Percentiles rank a stretch among this genome's conserved stretches.
Evolutionary conservation across 805 yeast genomes (phyloP).

Genomic region (Lachancea lanzarotensis): DNA sequence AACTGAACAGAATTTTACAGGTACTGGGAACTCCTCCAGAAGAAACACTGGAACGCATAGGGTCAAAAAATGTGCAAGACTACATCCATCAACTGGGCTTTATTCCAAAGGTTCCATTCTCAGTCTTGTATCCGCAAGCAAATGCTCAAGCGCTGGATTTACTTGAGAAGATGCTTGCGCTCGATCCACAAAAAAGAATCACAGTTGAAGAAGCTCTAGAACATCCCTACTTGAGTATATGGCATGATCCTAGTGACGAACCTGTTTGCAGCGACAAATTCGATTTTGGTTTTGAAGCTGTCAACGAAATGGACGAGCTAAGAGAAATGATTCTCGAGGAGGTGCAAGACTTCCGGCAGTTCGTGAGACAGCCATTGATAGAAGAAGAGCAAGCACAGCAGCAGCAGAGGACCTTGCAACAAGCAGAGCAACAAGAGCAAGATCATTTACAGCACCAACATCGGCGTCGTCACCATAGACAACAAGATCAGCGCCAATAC

Average conservation of each 20-base stretch:
- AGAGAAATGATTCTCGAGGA: conserved; percentile 73
- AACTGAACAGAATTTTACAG: conserved; percentile 77
- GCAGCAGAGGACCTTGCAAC: conserved; percentile 25
- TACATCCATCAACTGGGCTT: conserved; percentile 82
- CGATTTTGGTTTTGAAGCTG: conserved; percentile 81
- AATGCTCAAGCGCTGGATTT: conserved; percentile 82
- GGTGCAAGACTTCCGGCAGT: conserved; percentile 68
- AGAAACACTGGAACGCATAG: conserved; percentile 60
- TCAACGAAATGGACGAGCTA: conserved; percentile 72
- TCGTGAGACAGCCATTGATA: conserved; percentile 70
- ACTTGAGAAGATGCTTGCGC: conserved; percentile 68
- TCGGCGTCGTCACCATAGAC: no score
- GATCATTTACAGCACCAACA: conserved; percentile 13
- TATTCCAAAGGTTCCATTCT: conserved; percentile 73
- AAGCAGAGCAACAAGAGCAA: conserved; percentile 15
- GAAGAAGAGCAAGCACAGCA: conserved; percentile 37
- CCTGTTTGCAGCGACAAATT: conserved; percentile 74
- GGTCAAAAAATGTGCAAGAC: conserved; percentile 84
- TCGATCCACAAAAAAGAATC: conserved; percentile 79
- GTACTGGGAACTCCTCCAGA: conserved; percentile 89
- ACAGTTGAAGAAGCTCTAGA: conserved; percentile 81
- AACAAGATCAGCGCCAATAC: no score
- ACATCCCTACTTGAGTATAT: conserved; percentile 81
- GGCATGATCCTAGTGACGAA: conserved; percentile 94
- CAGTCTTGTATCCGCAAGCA: conserved; percentile 70